A percentile compares a stretch with the other conserved stretches of the same genome.
phyloP scores from a whole-genome alignment of 2,329 filamentous ascomycete species.

The Apiospora rasikravindrae region DNA sequence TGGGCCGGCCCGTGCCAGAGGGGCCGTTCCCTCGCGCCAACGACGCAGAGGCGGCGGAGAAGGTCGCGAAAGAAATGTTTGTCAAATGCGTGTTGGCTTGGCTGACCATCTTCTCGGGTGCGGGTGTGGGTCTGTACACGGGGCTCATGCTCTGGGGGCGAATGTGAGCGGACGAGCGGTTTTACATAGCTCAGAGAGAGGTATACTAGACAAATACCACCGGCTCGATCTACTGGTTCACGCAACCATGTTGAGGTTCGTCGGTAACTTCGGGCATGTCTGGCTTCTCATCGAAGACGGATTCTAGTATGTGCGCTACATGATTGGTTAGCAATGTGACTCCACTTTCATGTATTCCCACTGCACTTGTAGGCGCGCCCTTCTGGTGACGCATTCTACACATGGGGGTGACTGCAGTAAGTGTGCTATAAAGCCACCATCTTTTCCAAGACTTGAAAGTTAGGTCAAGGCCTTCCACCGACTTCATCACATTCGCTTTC shows the following conservation, averaged over 20 bases:
- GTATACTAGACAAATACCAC: no score
- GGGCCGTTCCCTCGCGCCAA: constrained; percentile 28
- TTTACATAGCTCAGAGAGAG: background rate
- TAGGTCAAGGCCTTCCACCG: no score
- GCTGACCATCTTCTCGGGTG: background rate
- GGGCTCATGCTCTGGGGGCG: background rate
- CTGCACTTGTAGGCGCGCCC: background rate
- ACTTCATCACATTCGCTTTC: no score
- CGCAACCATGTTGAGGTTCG: no score
- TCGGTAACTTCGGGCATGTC: background rate
- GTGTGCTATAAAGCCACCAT: background rate
- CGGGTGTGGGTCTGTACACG: background rate
- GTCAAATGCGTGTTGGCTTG: constrained; percentile 2
- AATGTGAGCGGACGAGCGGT: background rate
- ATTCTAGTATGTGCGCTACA: background rate
- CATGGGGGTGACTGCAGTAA: no score
- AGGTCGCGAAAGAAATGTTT: constrained; percentile 1
- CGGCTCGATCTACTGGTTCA: no score
- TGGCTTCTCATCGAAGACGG: no score
- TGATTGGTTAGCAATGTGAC: background rate
- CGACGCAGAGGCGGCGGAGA: constrained; percentile 31
- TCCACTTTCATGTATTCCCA: background rate
- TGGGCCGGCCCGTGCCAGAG: constrained; percentile 29
- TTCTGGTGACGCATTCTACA: background rate
- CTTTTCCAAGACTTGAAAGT: no score